Base-by-base conservation (phyloP, 257 asterid genomes). In the Scutellaria barbata region DNA sequence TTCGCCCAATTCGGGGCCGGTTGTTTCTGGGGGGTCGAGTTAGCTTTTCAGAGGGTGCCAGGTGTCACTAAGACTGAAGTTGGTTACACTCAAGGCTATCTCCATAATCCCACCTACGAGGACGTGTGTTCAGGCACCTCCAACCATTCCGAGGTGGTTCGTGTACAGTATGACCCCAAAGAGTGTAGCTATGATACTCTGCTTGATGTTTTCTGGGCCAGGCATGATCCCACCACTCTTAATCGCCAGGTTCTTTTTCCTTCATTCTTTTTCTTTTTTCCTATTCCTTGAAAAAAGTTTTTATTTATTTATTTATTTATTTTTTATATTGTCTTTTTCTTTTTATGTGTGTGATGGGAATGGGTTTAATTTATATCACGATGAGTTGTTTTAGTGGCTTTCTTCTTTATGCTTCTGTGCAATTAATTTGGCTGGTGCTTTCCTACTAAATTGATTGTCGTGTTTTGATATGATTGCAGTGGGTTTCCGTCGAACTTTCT, bases 11-110 rank as follows among this genome's bases (percentile, higher is more conserved):
- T 94, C 79, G 97, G 97, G 41, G 90, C 92, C 12, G 97, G 99
- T 8, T 94, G 99, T 25, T 94, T 94, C 83, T 94, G 99, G 99
- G 99, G 99, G 7, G 93, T 88, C 56, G 99, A 94, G 81, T 85
- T 94, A 75, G 96, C 87, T 30, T 94, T 69, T 52, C 97, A 94
- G 89, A 84, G 99, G 73, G 90, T 89, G 58, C 86, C 96, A 0
- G 99, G 99, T 43, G 96, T 89, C 58, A 70, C 88, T 20, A 84
- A 80, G 77, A 94, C 96, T 1, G 99, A 91, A 74, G 99, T 89
- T 0, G 99, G 99, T 13, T 94, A 94, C 72, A 59, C 84, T 5
- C 97, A 89, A 46, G 99, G 97, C 10, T 78, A 69, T 69, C 35
- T 81, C 53, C 85, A 94, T 69, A 87, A 89, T 37, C 97, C 99